Evolutionary conservation across 2,329 filamentous ascomycete genomes (phyloP), one percentile per base, ranked within the genome.

Genomic region (Aureobasidium pullulans): DNA sequence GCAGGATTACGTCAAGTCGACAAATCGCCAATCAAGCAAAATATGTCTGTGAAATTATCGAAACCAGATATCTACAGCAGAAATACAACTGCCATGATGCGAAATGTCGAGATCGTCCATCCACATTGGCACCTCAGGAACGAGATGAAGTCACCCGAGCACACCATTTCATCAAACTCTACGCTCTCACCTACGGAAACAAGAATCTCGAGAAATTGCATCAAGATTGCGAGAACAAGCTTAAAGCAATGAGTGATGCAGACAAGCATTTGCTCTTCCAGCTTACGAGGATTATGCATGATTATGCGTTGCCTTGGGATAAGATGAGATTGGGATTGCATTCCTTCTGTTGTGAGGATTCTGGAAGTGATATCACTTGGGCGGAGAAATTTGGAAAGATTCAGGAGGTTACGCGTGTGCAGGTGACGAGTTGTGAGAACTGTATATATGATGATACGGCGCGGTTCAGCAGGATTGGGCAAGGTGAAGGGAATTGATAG

Each of bases 151-250:
- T 57, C 8, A 48, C 34, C 13, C 32, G 43, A 39, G 34, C 43
- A 28, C 54, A 57, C 13, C 54, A 57, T 57, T 57, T 48, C 43
- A 32, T 57, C 43, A 57, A 57, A 29, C 15, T 57, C 9, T 57
- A 39, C 10, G 32, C 31, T 2, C 40, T 56, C 16, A 46, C 31
- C 2, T 46, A 46, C 32, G 40, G 40, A 29, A 34, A 46, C 23
- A 11, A 29, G 29, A 11, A n/a, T 3, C 52, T 56, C n/a, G 29
- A 29, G 6, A 40, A 37, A 9, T 7, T 44, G 31, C 52, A 46
- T 11, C 16, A 28, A 1, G 15, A 16, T 13, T 57, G 54, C 19
- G 28, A 32, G 19, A 15, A 11, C 32, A 48, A 32, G 19, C 42
- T 57, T 5, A 13, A 29, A 31, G 31, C 15, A 19, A 57, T 57